phyloP scores from a whole-genome alignment of 108 stramenopile species.

The Fragilaria radians region DNA sequence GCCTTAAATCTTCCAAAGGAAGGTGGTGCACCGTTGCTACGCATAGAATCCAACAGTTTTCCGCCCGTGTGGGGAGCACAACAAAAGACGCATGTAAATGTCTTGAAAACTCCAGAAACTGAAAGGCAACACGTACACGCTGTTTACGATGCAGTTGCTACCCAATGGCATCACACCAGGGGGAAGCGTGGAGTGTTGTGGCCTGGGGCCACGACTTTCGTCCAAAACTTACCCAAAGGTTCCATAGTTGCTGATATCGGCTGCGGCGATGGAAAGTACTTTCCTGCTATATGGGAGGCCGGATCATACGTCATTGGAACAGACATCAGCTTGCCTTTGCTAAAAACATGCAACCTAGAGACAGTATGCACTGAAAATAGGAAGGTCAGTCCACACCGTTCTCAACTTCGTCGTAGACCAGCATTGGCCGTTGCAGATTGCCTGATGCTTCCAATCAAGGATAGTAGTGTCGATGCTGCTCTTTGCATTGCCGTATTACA shows the following conservation, averaged over 20 bases:
- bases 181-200: slow-evolving; percentile 92
- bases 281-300: slow-evolving; percentile 60
- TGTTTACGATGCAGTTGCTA: slow-evolving; percentile 96
- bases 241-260: slow-evolving; percentile 94
- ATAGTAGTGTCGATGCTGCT: slow-evolving; percentile 86
- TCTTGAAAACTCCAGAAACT: slow-evolving; percentile 54
- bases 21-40: slow-evolving; percentile 31
- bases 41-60: slow-evolving; percentile 41
- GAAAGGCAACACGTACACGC: slow-evolving; percentile 92
- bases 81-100: slow-evolving; percentile 4
- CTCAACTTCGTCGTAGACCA: slow-evolving; percentile 45
- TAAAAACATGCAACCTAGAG: slow-evolving; percentile 36
- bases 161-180: slow-evolving; percentile 96
- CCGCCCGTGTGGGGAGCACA: slow-evolving; percentile 61
- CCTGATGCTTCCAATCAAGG: slow-evolving; percentile 79
- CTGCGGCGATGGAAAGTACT: slow-evolving; percentile 97
- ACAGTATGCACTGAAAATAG: slow-evolving; percentile 55
- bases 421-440: slow-evolving; percentile 88
- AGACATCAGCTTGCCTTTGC: slow-evolving; percentile 75
- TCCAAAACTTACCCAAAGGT: slow-evolving; percentile 61
- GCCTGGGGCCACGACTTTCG: slow-evolving; percentile 90
- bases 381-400: slow-evolving; percentile 37
- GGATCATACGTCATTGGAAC: slow-evolving; percentile 91
- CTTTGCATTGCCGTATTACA: slow-evolving; percentile 99
- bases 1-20: slow-evolving; percentile 37